Evolutionary conservation across 768 basidiomycete genomes (phyloP).

Genomic region (Podaxis sp.): DNA sequence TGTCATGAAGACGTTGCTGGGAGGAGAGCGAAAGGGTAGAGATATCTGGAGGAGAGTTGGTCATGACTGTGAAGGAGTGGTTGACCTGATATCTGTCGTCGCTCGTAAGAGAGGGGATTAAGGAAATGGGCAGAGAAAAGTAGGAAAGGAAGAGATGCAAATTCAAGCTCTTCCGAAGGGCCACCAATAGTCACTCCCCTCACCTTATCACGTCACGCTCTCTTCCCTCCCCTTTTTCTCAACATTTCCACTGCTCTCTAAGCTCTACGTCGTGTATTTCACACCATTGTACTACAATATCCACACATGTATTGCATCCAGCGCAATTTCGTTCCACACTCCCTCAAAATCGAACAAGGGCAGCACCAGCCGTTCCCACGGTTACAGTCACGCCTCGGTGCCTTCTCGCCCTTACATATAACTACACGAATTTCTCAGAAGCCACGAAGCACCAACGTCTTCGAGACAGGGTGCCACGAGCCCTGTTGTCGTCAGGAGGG

Average conservation of each 20-base stretch:
- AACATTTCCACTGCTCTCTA: neutral
- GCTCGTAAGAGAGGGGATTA: conserved; percentile 33
- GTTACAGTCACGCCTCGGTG: conserved; percentile 11
- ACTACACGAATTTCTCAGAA: neutral
- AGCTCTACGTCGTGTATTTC: neutral
- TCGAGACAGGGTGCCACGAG: neutral
- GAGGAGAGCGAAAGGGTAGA: conserved; percentile 72
- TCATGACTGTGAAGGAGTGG: conserved; percentile 56
- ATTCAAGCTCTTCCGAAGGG: conserved; percentile 11
- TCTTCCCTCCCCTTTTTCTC: neutral
- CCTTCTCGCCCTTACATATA: neutral
- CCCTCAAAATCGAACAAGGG: neutral
- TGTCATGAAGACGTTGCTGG: conserved; percentile 82
- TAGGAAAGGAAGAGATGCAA: conserved; percentile 24
- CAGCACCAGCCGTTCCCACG: neutral
- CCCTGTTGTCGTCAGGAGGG: neutral
- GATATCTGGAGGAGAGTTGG: conserved; percentile 79
- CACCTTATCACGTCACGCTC: conserved; percentile 4
- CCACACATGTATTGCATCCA: neutral
- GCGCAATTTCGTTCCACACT: neutral
- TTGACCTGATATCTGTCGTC: conserved; percentile 25
- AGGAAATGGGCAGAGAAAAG: conserved; percentile 28
- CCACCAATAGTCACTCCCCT: too few relatives aligned
- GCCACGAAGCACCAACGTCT: neutral
- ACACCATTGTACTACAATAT: neutral